Base-by-base conservation (phyloP, 1,139 yeast genomes). In the Zygoascus sp. region DNA sequence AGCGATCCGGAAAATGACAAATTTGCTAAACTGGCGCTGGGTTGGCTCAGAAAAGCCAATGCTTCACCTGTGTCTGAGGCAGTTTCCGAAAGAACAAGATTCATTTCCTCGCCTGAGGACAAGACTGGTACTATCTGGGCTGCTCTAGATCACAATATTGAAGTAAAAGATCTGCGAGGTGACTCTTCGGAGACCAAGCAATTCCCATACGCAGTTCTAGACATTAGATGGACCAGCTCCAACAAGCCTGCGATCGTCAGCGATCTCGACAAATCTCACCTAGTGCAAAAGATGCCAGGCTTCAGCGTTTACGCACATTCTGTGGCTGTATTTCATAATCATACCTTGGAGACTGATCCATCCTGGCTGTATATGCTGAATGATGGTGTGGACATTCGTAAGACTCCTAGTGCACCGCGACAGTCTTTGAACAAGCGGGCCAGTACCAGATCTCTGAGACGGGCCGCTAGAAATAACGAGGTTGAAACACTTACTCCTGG, bases 201-300 rank as follows among this genome's bases (percentile, higher is more conserved):
- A 0, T 76, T 77, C 55, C 80, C 81, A 1, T 72, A 74, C 53
- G 67, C 76, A 0, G 66, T 76, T 2, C 61, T 77, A 32, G 76
- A 75, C 49, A 59, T 77, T 23, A 59, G 75, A 16, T 74, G 73
- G 63, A 68, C 70, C 32, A 67, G 73, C 1, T 62, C 66, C 25
- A 55, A 62, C 21, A 63, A 61, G 40, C 73, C 74, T 2, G 47
- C 53, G 4, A 63, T 69, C 60, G 57, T 76, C 10, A 57, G 55
- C n/a, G 65, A 65, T 22, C 53, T 74, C 5, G 65, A 60, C 46
- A 53, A 55, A n/a, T 65, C 72, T 15, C 68, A 69, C 32, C 55
- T 72, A 15, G 69, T 70, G 6, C 62, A 64, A 45, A 59, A 58
- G 2, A 63, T 68, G 39, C 55, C 59, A 7, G 63, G 67, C 41